Base-by-base conservation (phyloP, 2,329 filamentous ascomycete species). In the Fusarium anthophilum region DNA sequence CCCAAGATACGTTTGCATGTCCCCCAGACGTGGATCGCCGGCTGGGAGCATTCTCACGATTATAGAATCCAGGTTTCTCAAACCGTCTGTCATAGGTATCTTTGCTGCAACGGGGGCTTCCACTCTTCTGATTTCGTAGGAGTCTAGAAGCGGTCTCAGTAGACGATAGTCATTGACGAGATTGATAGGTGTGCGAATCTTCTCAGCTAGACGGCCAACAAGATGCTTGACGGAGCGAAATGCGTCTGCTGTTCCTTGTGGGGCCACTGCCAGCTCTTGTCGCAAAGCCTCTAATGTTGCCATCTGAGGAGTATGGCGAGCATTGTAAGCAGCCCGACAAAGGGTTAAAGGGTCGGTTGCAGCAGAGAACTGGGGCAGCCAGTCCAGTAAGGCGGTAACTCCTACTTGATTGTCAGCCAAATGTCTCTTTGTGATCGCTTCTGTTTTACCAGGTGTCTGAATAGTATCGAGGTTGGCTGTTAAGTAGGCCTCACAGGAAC, bases 161-260 rank as follows among this genome's bases (percentile, higher is more conserved):
- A 67, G 64, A 6, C 48, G 55, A 5, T 79, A 75, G 54, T 83
- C 80, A 14, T 79, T 70, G 7, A 87, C 59, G 1, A 89, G 79
- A 13, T 82, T 70, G 15, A 80, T 78, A 1, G 82, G 77, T 4
- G 83, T 82, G 14, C 84, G 81, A 7, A 85, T 76, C 57, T 84
- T 84, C 28, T 84, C 77, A 24, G 83, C 83, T 6, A 89, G 74
- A 2, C 86, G 81, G 6, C 87, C 86, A 14, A 89, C 74, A 39
- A 80, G 79, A 72, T 88, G 87, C 8, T 78, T 77, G 11, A 83
- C 77, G 5, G 54, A 48, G 8, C 69, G 61, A 64, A 85, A 85
- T 0, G 48, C n/a, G 15, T 57, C 37, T 5, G 51, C 18, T 11
- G 43, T 47, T 6, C 26, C 41, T 2, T 22, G 20, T 1, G 56